Evolutionary conservation across 73 alveolate genomes (phyloP).

Genomic region (Durusdinium trenchii): DNA sequence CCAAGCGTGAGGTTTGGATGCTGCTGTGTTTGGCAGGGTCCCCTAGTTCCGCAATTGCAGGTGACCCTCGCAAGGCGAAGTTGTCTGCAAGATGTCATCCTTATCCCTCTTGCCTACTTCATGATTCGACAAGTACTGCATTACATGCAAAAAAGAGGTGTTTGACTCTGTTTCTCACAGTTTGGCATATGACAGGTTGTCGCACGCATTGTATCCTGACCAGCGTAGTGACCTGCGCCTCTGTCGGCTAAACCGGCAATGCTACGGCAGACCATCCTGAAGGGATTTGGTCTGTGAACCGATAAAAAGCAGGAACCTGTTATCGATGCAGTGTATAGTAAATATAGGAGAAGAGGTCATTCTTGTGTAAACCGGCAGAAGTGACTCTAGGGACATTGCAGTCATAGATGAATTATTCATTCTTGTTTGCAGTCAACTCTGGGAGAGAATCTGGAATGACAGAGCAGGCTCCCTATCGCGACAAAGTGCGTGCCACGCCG

Average conservation of each 20-base stretch:
- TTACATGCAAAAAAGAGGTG: not conserved
- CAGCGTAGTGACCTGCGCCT: not conserved
- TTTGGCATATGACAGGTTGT: not conserved
- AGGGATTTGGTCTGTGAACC: conserved; percentile 33
- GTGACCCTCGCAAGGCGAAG: not conserved
- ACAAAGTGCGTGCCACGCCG: conserved; percentile 53
- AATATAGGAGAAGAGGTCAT: not conserved
- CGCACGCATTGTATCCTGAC: conserved; percentile 10
- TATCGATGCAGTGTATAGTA: not conserved
- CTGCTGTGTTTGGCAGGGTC: conserved; percentile 34
- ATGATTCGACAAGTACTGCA: not conserved
- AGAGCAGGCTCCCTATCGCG: conserved; percentile 54
- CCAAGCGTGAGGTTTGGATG: conserved; percentile 56
- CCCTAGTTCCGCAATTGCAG: not conserved
- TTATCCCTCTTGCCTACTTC: not conserved
- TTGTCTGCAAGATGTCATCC: not conserved
- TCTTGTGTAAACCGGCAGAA: too few species aligned
- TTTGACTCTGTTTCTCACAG: not conserved
- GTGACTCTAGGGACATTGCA: too few species aligned
- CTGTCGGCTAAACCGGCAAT: not conserved
- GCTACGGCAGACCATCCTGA: not conserved
- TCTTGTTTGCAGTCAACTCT: not conserved
- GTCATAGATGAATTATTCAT: not conserved
- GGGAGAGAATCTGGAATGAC: not conserved
- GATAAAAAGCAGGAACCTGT: not conserved